Percentiles rank a stretch among this genome's conserved stretches.
Conservation (phyloP, 2,329 filamentous ascomycete genomes). For the Fusarium tjaetaba region DNA sequence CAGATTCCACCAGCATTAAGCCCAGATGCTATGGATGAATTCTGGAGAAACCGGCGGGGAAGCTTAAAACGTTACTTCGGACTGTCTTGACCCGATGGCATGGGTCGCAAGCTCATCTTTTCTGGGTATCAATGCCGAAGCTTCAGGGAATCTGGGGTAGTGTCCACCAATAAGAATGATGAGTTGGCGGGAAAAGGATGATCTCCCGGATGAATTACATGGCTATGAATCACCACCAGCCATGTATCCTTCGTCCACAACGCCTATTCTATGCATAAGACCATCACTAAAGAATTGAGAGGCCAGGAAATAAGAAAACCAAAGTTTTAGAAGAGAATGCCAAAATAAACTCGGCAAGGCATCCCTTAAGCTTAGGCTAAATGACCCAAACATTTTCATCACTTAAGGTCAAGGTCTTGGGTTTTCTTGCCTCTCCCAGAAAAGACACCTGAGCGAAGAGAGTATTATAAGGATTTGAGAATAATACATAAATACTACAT, state of each 20-base stretch:
- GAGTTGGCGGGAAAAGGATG: neutral
- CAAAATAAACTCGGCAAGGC: accelerated
- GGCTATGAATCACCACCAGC: neutral
- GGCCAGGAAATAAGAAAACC: accelerated
- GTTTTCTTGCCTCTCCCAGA: neutral
- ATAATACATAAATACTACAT: neutral
- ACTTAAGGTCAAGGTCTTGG: neutral
- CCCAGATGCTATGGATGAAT: neutral
- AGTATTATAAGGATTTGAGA: accelerated
- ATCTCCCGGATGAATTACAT: neutral
- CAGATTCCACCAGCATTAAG: neutral
- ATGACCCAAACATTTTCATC: accelerated
- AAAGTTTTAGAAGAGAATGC: accelerated
- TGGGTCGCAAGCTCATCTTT: neutral
- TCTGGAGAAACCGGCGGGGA: slow-evolving; percentile 4
- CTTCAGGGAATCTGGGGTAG: neutral
- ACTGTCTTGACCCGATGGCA: neutral
- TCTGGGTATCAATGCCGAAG: neutral
- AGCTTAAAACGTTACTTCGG: neutral
- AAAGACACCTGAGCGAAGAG: accelerated
- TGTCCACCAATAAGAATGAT: slow-evolving; percentile 1
- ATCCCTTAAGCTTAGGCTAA: neutral
- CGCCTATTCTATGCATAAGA: neutral
- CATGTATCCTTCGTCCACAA: too few species aligned
- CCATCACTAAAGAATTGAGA: accelerated